These are phyloP conservation scores for Geotrichum phurueaensis DNA, from an alignment of 1,139 yeast genomes.

Conservation along the genomic window DNA sequence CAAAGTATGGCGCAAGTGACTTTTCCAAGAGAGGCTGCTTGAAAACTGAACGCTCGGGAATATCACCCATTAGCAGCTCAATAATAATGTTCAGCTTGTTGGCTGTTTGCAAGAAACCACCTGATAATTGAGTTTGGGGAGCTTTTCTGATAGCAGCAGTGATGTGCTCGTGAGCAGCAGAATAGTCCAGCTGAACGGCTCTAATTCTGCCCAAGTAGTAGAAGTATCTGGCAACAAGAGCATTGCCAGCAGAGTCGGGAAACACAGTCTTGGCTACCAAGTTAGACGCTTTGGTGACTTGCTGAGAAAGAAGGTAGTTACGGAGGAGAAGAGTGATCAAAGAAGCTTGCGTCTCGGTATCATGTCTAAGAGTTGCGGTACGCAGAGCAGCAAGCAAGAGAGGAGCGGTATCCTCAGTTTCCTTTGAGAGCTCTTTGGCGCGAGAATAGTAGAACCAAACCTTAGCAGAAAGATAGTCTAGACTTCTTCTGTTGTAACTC, in stretches of 20 bases:
- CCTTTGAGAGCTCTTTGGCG: constrained; percentile 59
- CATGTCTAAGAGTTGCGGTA: constrained; percentile 88
- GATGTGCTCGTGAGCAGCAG: constrained; percentile 82
- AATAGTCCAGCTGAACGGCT: constrained; percentile 89
- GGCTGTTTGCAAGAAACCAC: constrained; percentile 86
- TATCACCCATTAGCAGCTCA: constrained; percentile 92
- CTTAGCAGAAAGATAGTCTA: constrained; percentile 84
- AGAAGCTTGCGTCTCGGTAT: constrained; percentile 84
- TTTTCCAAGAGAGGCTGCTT: constrained; percentile 54
- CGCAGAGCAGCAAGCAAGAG: constrained; percentile 67
- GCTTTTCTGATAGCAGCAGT: constrained; percentile 93
- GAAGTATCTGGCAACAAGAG: constrained; percentile 85
- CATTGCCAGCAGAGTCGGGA: constrained; percentile 79
- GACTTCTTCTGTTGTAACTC: constrained; percentile 68
- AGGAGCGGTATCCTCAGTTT: constrained; percentile 59
- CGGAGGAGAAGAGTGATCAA: constrained; percentile 78
- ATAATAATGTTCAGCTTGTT: constrained; percentile 82
- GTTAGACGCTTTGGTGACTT: constrained; percentile 81
- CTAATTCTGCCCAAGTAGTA: constrained; percentile 84
- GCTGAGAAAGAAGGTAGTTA: constrained; percentile 71
- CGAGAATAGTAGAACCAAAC: constrained; percentile 89
- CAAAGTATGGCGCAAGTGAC: constrained; percentile 72
- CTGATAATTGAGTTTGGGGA: constrained; percentile 83
- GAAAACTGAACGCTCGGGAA: constrained; percentile 86
- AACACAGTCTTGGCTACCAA: constrained; percentile 84